These are phyloP conservation scores for Fusarium circinatum DNA, from an alignment of 2,329 filamentous ascomycete species.

Conservation along the genomic window DNA sequence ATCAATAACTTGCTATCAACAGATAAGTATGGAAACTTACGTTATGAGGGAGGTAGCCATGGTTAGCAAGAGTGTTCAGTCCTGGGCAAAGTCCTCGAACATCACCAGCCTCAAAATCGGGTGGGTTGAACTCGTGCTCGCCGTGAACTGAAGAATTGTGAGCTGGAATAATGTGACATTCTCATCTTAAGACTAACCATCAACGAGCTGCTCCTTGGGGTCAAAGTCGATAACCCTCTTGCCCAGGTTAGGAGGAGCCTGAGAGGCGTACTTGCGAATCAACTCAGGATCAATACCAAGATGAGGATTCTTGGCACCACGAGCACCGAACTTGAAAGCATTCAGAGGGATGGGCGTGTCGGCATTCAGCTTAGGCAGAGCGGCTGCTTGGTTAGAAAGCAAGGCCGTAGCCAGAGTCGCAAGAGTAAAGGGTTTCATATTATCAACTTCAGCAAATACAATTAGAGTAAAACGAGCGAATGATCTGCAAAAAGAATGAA, in stretches of 20 bases:
- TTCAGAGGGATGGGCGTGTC: slow-evolving; percentile 29
- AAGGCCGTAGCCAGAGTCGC: slow-evolving; percentile 15
- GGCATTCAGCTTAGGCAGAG: slow-evolving; percentile 9
- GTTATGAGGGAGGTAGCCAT: slow-evolving; percentile 38
- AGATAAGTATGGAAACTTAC: background rate
- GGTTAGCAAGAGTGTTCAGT: slow-evolving; percentile 34
- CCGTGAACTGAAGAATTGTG: slow-evolving; percentile 13
- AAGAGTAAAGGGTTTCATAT: slow-evolving; percentile 27
- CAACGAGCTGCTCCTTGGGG: slow-evolving; percentile 26
- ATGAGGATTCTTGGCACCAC: slow-evolving; percentile 16
- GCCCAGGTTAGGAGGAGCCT: slow-evolving; percentile 10
- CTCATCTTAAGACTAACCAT: background rate
- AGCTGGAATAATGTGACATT: background rate
- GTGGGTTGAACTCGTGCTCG: slow-evolving; percentile 23
- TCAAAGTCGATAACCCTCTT: slow-evolving; percentile 27
- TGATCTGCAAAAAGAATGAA: background rate
- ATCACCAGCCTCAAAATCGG: slow-evolving; percentile 27
- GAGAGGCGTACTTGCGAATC: slow-evolving; percentile 29
- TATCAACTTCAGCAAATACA: background rate
- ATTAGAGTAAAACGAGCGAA: slow-evolving; percentile 9
- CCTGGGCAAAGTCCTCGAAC: slow-evolving; percentile 36
- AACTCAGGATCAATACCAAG: slow-evolving; percentile 28
- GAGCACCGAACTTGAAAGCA: slow-evolving; percentile 15
- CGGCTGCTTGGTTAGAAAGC: slow-evolving; percentile 20
- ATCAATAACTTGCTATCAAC: fast-evolving